phyloP scores from a whole-genome alignment of 441 rosid genomes.

The Mallotus japonicus region DNA sequence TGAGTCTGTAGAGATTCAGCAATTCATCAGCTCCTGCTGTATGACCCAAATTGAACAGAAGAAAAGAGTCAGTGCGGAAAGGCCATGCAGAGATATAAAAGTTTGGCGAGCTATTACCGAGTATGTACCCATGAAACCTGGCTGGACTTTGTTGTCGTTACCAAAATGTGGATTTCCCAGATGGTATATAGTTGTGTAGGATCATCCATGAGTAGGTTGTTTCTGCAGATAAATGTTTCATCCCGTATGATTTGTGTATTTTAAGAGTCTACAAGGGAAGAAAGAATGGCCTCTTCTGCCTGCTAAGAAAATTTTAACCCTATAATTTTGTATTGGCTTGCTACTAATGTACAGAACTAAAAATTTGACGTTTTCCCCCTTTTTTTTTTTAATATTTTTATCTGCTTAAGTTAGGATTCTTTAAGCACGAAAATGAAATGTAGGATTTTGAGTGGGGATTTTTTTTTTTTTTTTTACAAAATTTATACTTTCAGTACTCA shows the following conservation, averaged over 20 bases:
- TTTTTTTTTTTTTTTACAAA: too few species aligned
- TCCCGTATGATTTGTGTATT: background rate
- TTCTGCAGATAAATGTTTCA: conserved; percentile 8
- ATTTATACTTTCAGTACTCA: too few species aligned
- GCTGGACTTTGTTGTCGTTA: background rate
- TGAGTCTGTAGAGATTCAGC: background rate
- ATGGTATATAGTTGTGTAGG: conserved; percentile 9
- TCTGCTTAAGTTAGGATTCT: background rate
- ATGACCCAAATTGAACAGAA: conserved; percentile 8
- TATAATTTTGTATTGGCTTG: conserved; percentile 13
- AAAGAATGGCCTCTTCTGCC: background rate
- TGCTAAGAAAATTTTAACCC: background rate
- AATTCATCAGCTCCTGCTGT: conserved; percentile 14
- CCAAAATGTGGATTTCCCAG: conserved; percentile 17
- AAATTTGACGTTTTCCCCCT: background rate
- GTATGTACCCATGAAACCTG: background rate
- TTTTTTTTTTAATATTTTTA: too few species aligned
- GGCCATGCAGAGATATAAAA: background rate
- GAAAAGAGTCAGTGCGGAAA: background rate
- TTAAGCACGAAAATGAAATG: background rate
- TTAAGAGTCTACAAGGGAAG: conserved; percentile 8
- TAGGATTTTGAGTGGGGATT: background rate
- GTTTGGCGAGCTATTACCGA: conserved; percentile 4
- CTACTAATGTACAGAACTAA: conserved; percentile 13
- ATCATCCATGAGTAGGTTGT: conserved; percentile 12